Conservation (phyloP, 306 rosid species). For the apple (Malus domestica) region ASM211411v1 NC_041804.1:2758001-2758500, state of each 20-base stretch:
- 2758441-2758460: background rate
- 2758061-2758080: too few species aligned
- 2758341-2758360: conserved; percentile 29
- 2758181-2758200: background rate
- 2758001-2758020: background rate
- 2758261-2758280: conserved; percentile 12
- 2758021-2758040: background rate
- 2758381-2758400: conserved; percentile 29
- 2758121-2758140: background rate
- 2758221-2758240: conserved; percentile 26
- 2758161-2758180: background rate
- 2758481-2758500: background rate
- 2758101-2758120: conserved; percentile 16
- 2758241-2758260: conserved; percentile 45
- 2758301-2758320: conserved; percentile 27
- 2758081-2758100: too few species aligned
- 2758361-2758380: conserved; percentile 4
- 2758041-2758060: background rate
- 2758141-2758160: conserved; percentile 5
- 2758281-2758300: conserved; percentile 56
- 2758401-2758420: conserved; percentile 30
- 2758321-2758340: background rate
- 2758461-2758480: background rate
- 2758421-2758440: conserved; percentile 6
- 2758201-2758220: conserved; percentile 29